Evolutionary conservation across 352 stramenopile genomes (phyloP).

Genomic region (Peronospora belbahrii): DNA sequence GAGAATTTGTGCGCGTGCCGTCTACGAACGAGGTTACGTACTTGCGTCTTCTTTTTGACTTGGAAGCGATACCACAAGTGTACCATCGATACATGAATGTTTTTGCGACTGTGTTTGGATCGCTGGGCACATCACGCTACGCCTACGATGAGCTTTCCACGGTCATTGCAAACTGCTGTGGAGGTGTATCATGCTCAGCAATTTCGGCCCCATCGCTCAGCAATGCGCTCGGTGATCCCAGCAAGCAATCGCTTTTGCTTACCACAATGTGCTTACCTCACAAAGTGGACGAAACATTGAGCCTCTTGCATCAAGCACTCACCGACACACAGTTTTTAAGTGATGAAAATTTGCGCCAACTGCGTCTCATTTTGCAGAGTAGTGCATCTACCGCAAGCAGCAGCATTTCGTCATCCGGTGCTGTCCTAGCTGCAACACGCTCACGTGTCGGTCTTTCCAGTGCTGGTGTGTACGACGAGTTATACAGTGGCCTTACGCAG

Average conservation of each 20-base stretch:
- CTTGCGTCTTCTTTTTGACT: slow-evolving; percentile 64
- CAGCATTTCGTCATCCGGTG: slow-evolving; percentile 61
- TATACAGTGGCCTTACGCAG: slow-evolving; percentile 65
- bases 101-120: slow-evolving; percentile 63
- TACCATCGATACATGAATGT: slow-evolving; percentile 64
- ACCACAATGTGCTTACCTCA: slow-evolving; percentile 64
- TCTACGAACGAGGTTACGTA: slow-evolving; percentile 84
- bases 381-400: slow-evolving; percentile 56
- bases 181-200: slow-evolving; percentile 55
- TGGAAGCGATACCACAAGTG: slow-evolving; percentile 37
- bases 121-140: slow-evolving; percentile 61
- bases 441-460: slow-evolving; percentile 52
- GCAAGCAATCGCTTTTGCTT: slow-evolving; percentile 53
- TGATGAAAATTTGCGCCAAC: slow-evolving; percentile 60
- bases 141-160: slow-evolving; percentile 64
- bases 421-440: slow-evolving; percentile 47
- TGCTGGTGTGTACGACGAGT: slow-evolving; percentile 48
- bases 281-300: slow-evolving; percentile 60
- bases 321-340: slow-evolving; percentile 69
- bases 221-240: slow-evolving; percentile 29
- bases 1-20: slow-evolving; percentile 58
- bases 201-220: slow-evolving; percentile 49
- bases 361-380: slow-evolving; percentile 71
- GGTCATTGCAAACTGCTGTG: slow-evolving; percentile 68
- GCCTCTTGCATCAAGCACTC: slow-evolving; percentile 49